These are phyloP conservation scores for Agroathelia rolfsii DNA, from an alignment of 1,284 basidiomycete genomes.

Conservation along the genomic window DNA sequence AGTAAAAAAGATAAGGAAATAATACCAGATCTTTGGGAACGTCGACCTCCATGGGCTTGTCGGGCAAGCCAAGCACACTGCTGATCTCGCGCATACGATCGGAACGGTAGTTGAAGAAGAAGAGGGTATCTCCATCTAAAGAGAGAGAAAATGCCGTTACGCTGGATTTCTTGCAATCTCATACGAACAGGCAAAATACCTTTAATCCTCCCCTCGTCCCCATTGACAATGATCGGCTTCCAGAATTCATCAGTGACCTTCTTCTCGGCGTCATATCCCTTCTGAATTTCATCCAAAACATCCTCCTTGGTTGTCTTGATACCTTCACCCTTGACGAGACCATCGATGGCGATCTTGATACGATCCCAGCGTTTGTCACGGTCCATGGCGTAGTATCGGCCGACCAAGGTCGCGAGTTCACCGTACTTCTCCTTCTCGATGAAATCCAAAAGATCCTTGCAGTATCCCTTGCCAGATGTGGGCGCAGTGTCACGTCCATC, in stretches of 20 bases:
- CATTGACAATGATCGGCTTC: conserved; percentile 84
- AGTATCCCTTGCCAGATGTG: conserved; percentile 63
- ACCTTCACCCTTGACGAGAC: conserved; percentile 67
- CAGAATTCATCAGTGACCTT: conserved; percentile 88
- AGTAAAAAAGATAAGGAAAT: conserved; percentile 9
- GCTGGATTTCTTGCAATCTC: conserved; percentile 7
- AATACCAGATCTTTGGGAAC: conserved; percentile 76
- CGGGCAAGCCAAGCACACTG: conserved; percentile 68
- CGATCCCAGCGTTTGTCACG: conserved; percentile 93
- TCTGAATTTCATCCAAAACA: conserved; percentile 58
- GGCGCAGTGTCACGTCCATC: conserved; percentile 89
- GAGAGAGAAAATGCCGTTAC: conserved; percentile 6
- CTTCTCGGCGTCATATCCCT: conserved; percentile 67
- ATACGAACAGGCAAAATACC: conserved; percentile 29
- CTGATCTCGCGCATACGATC: conserved; percentile 88
- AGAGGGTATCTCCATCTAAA: conserved; percentile 66
- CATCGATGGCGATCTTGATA: conserved; percentile 80
- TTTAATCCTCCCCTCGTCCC: conserved; percentile 70
- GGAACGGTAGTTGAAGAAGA: conserved; percentile 93
- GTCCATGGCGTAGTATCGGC: conserved; percentile 93
- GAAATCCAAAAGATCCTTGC: conserved; percentile 69
- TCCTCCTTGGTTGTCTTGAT: conserved; percentile 55
- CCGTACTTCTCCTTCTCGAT: conserved; percentile 67
- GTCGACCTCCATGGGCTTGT: conserved; percentile 74
- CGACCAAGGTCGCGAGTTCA: conserved; percentile 71